Evolutionary conservation across 805 yeast genomes (phyloP).

Genomic region (Pichia scutulata): DNA sequence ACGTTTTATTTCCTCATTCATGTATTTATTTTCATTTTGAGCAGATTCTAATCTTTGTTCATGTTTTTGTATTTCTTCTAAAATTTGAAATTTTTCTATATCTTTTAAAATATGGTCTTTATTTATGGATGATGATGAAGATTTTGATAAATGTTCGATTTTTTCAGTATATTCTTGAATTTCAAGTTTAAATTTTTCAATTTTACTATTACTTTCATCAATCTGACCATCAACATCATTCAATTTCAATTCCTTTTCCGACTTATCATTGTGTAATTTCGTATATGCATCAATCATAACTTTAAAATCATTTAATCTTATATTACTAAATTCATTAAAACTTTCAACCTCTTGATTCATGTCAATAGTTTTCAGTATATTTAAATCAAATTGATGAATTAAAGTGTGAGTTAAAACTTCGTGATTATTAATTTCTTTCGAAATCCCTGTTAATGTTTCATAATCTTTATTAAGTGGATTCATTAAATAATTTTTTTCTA

Average conservation of each 20-base stretch:
- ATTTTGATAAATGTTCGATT: neutral
- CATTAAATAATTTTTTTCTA: slow-evolving; percentile 58
- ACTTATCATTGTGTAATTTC: slow-evolving; percentile 39
- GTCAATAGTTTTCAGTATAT: slow-evolving; percentile 36
- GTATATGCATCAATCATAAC: slow-evolving; percentile 38
- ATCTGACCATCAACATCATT: slow-evolving; percentile 24
- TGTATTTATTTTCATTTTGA: slow-evolving; percentile 55
- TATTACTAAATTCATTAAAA: slow-evolving; percentile 33
- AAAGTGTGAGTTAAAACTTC: slow-evolving; percentile 53
- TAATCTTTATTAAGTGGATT: slow-evolving; percentile 48
- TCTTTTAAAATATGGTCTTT: slow-evolving; percentile 31
- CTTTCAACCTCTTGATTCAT: slow-evolving; percentile 41
- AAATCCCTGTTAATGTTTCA: slow-evolving; percentile 30
- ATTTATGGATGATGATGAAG: neutral
- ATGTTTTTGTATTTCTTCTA: slow-evolving; percentile 37
- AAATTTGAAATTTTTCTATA: slow-evolving; percentile 36
- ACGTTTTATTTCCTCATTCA: slow-evolving; percentile 48
- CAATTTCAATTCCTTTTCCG: slow-evolving; percentile 30
- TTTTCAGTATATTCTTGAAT: slow-evolving; percentile 3
- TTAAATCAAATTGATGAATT: slow-evolving; percentile 46
- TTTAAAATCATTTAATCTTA: slow-evolving; percentile 36
- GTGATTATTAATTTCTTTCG: slow-evolving; percentile 21
- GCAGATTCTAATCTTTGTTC: slow-evolving; percentile 39
- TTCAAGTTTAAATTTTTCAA: slow-evolving; percentile 11
- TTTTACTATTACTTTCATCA: slow-evolving; percentile 17